These are phyloP conservation scores for Boletus subcaerulescens DNA, from an alignment of 768 basidiomycete species.

Conservation along the genomic window DNA sequence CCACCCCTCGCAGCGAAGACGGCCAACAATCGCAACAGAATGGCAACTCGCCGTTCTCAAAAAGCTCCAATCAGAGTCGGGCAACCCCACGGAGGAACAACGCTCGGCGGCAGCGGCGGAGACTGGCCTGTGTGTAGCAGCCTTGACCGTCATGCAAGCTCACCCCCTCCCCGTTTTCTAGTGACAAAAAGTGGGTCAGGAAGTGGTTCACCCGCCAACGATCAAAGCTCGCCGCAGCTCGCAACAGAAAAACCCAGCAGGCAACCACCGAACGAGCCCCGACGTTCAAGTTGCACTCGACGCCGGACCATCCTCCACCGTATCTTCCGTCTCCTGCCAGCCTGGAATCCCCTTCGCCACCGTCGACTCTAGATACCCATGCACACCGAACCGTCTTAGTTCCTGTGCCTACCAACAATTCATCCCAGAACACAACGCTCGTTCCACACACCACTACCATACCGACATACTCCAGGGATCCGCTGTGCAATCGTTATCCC, in stretches of 20 bases:
- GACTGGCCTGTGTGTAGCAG: conserved; percentile 31
- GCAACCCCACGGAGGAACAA: conserved; percentile 24
- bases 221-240: conserved; percentile 14
- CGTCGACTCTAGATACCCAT: neutral
- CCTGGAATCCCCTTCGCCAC: neutral
- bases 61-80: conserved; percentile 19
- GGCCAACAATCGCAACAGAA: conserved; percentile 18
- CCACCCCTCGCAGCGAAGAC: conserved; percentile 1
- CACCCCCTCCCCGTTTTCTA: conserved; percentile 3
- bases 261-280: neutral
- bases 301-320: neutral
- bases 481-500: conserved; percentile 31
- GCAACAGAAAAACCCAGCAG: conserved; percentile 1
- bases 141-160: conserved; percentile 5
- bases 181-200: conserved; percentile 30
- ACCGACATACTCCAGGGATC: conserved; percentile 30
- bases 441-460: neutral
- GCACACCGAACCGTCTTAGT: conserved; percentile 1
- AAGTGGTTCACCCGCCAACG: conserved; percentile 32
- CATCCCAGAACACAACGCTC: neutral
- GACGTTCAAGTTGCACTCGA: conserved; percentile 15
- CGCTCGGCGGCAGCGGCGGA: conserved; percentile 19
- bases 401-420: neutral
- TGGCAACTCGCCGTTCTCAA: conserved; percentile 32
- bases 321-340: neutral